These are phyloP conservation scores for Manihot esculenta DNA, from an alignment of 441 rosid genomes.

Conservation along the genomic window DNA sequence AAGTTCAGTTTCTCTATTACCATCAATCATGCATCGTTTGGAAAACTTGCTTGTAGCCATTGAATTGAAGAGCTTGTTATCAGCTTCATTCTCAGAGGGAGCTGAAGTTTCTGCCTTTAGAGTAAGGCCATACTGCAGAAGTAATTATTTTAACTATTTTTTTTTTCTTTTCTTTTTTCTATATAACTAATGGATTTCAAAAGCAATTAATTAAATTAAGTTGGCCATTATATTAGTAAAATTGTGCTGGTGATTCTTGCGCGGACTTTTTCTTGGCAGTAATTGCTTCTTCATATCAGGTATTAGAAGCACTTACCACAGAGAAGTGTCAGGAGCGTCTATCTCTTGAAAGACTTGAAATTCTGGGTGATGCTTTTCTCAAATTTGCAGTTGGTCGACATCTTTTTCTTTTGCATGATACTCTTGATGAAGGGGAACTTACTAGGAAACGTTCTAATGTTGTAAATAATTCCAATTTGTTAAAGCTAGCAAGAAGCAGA, in stretches of 20 bases:
- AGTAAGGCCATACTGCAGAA: conserved; percentile 44
- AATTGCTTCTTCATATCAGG: conserved; percentile 45
- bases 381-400: conserved; percentile 85
- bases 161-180: too few species aligned
- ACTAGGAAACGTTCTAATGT: conserved; percentile 81
- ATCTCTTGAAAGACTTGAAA: conserved; percentile 95
- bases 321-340: conserved; percentile 97
- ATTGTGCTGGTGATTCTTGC: conserved; percentile 2
- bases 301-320: conserved; percentile 93
- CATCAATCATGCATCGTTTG: conserved; percentile 91
- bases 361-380: conserved; percentile 93
- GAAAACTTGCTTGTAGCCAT: conserved; percentile 94
- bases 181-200: conserved; percentile 22
- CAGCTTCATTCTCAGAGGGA: conserved; percentile 72
- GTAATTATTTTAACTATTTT: conserved; percentile 15
- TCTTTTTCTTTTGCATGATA: conserved; percentile 73
- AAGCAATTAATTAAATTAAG: conserved; percentile 8
- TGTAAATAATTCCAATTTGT: conserved; percentile 79
- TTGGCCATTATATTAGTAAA: conserved; percentile 19
- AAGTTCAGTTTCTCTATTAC: conserved; percentile 86
- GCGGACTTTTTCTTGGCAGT: conserved; percentile 19
- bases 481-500: conserved; percentile 57
- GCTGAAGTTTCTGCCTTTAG: conserved; percentile 65
- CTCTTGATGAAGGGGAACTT: conserved; percentile 87
- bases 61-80: conserved; percentile 70